Base-by-base conservation (phyloP, 108 stramenopile genomes). In the Cyclotella distinguenda region DNA sequence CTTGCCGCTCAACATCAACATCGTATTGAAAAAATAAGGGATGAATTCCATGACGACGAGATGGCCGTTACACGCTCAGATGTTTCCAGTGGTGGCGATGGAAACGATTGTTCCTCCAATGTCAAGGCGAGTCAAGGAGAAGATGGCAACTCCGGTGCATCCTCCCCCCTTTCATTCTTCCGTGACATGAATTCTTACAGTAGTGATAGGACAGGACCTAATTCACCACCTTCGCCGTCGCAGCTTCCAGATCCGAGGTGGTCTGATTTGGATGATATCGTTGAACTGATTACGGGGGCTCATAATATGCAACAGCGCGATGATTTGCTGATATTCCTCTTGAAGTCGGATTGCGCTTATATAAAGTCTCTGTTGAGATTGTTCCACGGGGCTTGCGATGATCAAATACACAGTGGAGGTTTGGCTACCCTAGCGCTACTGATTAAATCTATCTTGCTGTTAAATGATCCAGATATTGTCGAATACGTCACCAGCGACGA, bases 391-490 rank as follows among this genome's bases (percentile, higher is more conserved):
- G 70, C 74, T 2, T 83, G 82, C 1, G 86, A 86, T 34, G 66
- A 75, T 3, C 44, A 71, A 9, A 72, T 67, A 6, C 78, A 90
- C 55, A 76, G 70, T 40, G 66, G 70, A 11, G 72, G 77, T 6
- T 54, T 94, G 60, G 87, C 88, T 7, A 82, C 72, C 0, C 62
- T 91, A 40, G 89, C 89, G 12, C 82, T 85, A 0, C 84, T 82
- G 44, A 79, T 88, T 27, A 94, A 94, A 72, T 81, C 85, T 7
- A 89, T 91, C 62, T 54, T 94, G 25, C 71, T 94, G 13, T 60
- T 94, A 47, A 94, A 94, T 68, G 93, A 94, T 60, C 86, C 93
- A 12, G 78, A 88, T n/a, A 86, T 94, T 35, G 83, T 94, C 21
- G 89, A 94, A 63, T 74, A 80, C 52, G 79, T 90, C 34, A 84